These are phyloP conservation scores for Protostelium mycophagum DNA, from an alignment of 78 protist species.

Conservation along the genomic window DNA sequence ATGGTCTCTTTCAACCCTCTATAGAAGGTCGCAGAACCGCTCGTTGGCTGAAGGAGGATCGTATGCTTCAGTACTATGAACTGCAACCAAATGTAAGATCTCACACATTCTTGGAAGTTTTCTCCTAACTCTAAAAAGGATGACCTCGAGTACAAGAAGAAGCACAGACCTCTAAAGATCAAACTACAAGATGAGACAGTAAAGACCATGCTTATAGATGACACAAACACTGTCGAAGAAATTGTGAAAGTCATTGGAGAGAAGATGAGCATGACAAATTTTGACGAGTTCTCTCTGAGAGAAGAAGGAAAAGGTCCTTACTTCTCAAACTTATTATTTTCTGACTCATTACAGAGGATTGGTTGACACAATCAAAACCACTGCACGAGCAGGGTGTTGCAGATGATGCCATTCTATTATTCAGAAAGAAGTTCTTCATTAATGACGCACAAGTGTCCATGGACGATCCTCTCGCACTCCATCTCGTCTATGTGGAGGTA, in stretches of 20 bases:
- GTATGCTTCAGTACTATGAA: conserved; percentile 50
- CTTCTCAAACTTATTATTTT: neutral
- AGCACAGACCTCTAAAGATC: conserved; percentile 69
- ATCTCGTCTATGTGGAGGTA: conserved; percentile 41
- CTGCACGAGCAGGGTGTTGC: conserved; percentile 62
- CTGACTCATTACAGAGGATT: conserved; percentile 12
- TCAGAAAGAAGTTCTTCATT: conserved; percentile 61
- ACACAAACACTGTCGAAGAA: conserved; percentile 51
- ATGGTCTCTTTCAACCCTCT: conserved; percentile 64
- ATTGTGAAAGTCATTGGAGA: conserved; percentile 43
- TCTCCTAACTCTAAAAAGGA: conserved; percentile 26
- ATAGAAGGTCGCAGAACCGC: conserved; percentile 58
- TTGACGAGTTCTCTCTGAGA: conserved; percentile 75
- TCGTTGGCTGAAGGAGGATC: conserved; percentile 66
- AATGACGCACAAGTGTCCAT: conserved; percentile 52
- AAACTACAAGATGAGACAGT: conserved; percentile 56
- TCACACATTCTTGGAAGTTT: neutral
- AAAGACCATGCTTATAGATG: conserved; percentile 69
- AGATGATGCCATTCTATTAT: conserved; percentile 34
- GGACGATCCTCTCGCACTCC: conserved; percentile 62
- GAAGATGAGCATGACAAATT: conserved; percentile 64
- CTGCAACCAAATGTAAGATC: conserved; percentile 42
- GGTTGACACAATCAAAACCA: conserved; percentile 51
- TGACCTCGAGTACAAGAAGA: conserved; percentile 68
- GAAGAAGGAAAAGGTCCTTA: conserved; percentile 10